Percentiles rank a stretch among this genome's conserved stretches.
Evolutionary conservation across 345 rosid species (phyloP).

Genomic region (Abelmoschus esculentus): DNA sequence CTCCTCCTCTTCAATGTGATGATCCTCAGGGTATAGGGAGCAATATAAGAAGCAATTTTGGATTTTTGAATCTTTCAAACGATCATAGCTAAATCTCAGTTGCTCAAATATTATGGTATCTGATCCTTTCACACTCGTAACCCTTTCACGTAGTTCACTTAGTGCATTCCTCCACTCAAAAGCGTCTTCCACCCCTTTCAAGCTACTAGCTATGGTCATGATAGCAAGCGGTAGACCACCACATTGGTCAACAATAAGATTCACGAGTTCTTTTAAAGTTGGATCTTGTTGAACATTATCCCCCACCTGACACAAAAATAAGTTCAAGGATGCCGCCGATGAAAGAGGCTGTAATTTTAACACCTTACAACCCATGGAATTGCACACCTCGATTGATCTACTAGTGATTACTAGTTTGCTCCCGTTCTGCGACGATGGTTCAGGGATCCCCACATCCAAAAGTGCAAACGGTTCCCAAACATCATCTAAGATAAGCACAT

Average conservation of each 20-base stretch:
- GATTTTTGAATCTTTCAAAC: conserved; percentile 1
- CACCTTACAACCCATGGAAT: conserved; percentile 6
- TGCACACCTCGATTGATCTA: conserved; percentile 3
- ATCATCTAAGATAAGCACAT: conserved; percentile 10
- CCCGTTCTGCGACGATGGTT: background rate
- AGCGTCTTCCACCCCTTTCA: background rate
- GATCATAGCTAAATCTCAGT: background rate
- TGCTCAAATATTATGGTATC: conserved; percentile 1
- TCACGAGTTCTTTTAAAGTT: background rate
- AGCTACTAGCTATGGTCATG: background rate
- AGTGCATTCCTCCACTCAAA: conserved; percentile 6
- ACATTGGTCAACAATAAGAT: background rate
- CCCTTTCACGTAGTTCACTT: background rate
- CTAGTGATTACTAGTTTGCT: background rate
- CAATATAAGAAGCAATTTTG: background rate
- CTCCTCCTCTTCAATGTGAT: background rate
- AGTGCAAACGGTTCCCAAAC: conserved; percentile 3
- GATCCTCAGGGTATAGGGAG: conserved; percentile 1
- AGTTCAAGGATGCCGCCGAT: background rate
- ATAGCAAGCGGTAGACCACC: conserved; percentile 1
- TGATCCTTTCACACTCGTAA: background rate
- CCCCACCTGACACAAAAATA: background rate
- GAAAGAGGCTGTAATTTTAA: conserved; percentile 3
- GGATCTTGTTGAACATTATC: background rate
- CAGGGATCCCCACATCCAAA: background rate